Base-by-base conservation (phyloP, 768 basidiomycete species). In the Sutorius australiensis region DNA sequence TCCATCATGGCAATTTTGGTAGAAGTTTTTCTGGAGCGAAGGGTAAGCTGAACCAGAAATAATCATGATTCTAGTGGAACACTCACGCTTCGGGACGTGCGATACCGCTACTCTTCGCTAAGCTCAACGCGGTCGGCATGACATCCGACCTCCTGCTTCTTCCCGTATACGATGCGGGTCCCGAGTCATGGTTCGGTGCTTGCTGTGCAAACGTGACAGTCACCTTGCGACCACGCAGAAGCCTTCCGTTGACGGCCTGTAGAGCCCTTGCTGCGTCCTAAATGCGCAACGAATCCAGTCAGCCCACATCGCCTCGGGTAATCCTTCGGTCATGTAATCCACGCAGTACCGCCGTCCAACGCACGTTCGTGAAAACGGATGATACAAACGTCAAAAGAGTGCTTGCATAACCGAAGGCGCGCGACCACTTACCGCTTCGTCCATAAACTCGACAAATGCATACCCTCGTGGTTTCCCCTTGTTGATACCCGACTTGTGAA, bases 1-100 rank as follows among this genome's bases (percentile, higher is more conserved):
- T 99, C 97, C 80, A 98, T 88, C 63, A 87, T 81, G 8, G 94
- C 93, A 60, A 99, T 99, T 72, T 98, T 97, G 61, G 84, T 85
- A 40, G 80, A 74, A 2, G 91, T 94, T 46, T 90, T 95, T 42
- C 61, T 61, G 51, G 46, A 34, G 51, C 24, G 21, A 38, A 21
- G 31, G 19, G 39, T 62, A 17, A 64, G 57, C 24, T 14, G 19
- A 58, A 38, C 27, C 39, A 30, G 42, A 50, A 45, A 39, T 28
- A 59, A 55, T 24, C 27, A 34, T 14, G 37, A 9, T 19, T 7
- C 49, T 19, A 7, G 24, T 27, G 50, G 55, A 37, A 6, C 19
- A 68, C 75, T 48, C 33, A 82, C 82, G 75, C 74, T 58, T 77
- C 77, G 55, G 68, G 77, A 63, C 72, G 81, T 56, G 70, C 72